Conservation (phyloP, 225 moss, liverwort and hornwort genomes). For the Bryoerythrophyllum caledonicum region DNA sequence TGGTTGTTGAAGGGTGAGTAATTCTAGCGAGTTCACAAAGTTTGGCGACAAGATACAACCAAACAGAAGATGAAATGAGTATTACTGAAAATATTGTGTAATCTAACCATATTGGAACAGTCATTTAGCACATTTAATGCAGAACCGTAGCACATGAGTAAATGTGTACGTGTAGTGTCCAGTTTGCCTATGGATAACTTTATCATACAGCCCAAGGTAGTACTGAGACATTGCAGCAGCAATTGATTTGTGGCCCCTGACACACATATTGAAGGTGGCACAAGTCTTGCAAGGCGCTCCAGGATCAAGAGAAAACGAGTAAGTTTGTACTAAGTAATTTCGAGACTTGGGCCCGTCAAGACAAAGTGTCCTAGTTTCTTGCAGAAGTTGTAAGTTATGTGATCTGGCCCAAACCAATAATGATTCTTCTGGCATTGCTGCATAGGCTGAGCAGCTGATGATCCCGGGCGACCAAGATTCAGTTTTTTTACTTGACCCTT, state of each 20-base stretch:
- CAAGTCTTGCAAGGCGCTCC: slow-evolving; percentile 6
- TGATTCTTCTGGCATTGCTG: not conserved
- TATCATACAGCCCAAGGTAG: not conserved
- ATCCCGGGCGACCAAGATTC: not conserved
- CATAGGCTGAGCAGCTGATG: too few relatives aligned
- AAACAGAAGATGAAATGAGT: too few relatives aligned
- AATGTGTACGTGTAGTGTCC: too few relatives aligned
- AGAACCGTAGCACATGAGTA: too few relatives aligned
- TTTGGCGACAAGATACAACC: too few relatives aligned
- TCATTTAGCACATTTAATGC: too few relatives aligned
- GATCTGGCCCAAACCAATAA: slow-evolving; percentile 6
- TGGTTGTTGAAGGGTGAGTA: not conserved
- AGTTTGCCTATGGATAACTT: too few relatives aligned
- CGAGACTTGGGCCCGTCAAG: not conserved
- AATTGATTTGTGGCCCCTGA: not conserved
- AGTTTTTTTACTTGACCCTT: too few relatives aligned
- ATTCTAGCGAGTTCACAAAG: too few relatives aligned
- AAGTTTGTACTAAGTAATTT: not conserved
- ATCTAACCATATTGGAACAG: too few relatives aligned
- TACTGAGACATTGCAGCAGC: not conserved
- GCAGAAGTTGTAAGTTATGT: not conserved
- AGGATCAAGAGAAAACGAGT: not conserved
- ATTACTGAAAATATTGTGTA: too few relatives aligned
- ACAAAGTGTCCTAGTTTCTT: not conserved
- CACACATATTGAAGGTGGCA: slow-evolving; percentile 13